Evolutionary conservation across 176 grass and related monocot species (phyloP).

Genomic region (Cymbopogon citratus): DNA sequence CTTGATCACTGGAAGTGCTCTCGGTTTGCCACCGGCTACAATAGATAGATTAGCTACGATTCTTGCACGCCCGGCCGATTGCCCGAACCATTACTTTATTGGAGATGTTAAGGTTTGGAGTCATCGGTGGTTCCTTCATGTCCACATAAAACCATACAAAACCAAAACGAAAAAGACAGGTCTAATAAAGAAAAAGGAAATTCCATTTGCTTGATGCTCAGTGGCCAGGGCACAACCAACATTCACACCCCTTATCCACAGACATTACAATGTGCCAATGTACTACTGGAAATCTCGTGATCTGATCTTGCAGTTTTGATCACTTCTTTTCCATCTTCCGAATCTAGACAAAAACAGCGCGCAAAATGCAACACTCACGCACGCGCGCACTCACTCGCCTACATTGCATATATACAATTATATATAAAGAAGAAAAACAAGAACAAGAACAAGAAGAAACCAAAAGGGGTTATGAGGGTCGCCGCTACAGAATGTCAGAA

Average conservation of each 20-base stretch:
- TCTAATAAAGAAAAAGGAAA: too few relatives aligned
- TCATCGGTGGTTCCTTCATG: conserved; percentile 19
- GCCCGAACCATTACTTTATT: conserved; percentile 28
- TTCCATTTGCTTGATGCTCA: conserved; percentile 2
- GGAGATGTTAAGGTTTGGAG: conserved; percentile 34
- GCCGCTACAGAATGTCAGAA: not conserved
- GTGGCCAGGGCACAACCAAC: conserved; percentile 21
- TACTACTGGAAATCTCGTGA: not conserved
- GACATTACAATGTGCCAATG: not conserved
- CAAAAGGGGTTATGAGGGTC: not conserved
- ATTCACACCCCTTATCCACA: not conserved
- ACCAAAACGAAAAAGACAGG: not conserved
- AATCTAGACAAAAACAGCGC: not conserved
- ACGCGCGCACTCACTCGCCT: not conserved
- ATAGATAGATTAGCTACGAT: not conserved
- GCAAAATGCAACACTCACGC: not conserved
- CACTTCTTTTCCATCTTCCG: not conserved
- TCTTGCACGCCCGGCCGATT: conserved; percentile 16
- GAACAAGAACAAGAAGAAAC: too few relatives aligned
- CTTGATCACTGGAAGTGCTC: conserved; percentile 26
- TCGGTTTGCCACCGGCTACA: conserved; percentile 30
- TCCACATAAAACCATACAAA: conserved; percentile 33
- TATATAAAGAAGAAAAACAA: too few relatives aligned
- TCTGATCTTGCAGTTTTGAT: not conserved
- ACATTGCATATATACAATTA: not conserved